phyloP scores from a whole-genome alignment of 768 basidiomycete genomes.

The Rhizopogon salebrosus region DNA sequence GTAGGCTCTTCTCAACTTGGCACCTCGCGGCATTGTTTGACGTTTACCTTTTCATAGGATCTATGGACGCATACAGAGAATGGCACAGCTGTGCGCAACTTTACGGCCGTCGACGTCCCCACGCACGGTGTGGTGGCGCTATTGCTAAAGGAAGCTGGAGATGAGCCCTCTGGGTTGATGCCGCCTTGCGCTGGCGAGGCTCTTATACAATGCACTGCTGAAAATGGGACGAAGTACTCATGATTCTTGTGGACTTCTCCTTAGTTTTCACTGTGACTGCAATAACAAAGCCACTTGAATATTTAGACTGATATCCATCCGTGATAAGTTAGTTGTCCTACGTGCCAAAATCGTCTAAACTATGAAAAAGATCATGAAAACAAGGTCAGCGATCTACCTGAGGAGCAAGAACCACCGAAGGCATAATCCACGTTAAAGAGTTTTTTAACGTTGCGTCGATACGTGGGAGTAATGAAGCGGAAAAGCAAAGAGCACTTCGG shows the following conservation, averaged over 20 bases:
- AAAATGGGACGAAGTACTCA: conserved; percentile 47
- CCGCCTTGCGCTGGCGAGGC: conserved; percentile 48
- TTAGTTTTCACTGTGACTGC: not conserved
- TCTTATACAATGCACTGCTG: conserved; percentile 47
- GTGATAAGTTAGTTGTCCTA: not conserved
- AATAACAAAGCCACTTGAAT: not conserved
- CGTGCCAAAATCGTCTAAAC: not conserved
- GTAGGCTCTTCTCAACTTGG: conserved; percentile 30
- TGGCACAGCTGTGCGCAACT: conserved; percentile 56
- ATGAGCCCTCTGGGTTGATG: conserved; percentile 54
- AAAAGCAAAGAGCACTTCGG: no score
- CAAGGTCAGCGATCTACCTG: not conserved
- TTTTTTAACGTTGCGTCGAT: no score
- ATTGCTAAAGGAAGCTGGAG: conserved; percentile 58
- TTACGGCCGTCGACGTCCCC: conserved; percentile 43
- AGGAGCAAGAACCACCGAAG: not conserved
- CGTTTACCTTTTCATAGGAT: conserved; percentile 36
- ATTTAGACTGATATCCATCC: no score
- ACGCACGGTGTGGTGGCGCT: conserved; percentile 64
- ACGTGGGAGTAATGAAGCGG: no score
- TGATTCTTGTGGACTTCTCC: not conserved
- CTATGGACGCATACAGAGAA: conserved; percentile 70
- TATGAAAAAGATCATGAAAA: not conserved
- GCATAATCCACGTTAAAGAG: no score
- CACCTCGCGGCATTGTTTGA: not conserved